These are phyloP conservation scores for Trematosphaeria pertusa DNA, from an alignment of 2,329 filamentous ascomycete species.

Conservation along the genomic window DNA sequence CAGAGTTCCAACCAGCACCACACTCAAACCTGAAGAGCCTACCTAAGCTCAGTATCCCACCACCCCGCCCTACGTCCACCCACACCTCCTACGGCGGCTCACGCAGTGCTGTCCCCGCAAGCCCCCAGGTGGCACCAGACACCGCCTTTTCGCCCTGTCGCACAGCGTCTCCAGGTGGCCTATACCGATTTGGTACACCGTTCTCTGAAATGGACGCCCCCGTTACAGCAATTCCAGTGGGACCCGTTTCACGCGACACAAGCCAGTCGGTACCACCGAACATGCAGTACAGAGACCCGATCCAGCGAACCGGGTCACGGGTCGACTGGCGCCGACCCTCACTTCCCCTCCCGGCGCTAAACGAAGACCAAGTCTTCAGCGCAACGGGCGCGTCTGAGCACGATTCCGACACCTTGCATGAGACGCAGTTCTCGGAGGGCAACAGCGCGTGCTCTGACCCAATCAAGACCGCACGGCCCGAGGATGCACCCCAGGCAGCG, in stretches of 20 bases:
- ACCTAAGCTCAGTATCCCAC: slow-evolving; percentile 65
- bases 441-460: slow-evolving; percentile 44
- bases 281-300: slow-evolving; percentile 75
- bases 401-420: slow-evolving; percentile 43
- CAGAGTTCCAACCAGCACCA: slow-evolving; percentile 51
- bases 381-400: slow-evolving; percentile 36
- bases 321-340: slow-evolving; percentile 67
- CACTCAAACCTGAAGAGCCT: slow-evolving; percentile 61
- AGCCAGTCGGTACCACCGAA: slow-evolving; percentile 94
- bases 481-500: slow-evolving; percentile 44
- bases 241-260: slow-evolving; percentile 76
- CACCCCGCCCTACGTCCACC: slow-evolving; percentile 45
- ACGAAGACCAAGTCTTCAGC: slow-evolving; percentile 65
- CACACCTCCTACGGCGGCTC: slow-evolving; percentile 34
- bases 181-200: slow-evolving; percentile 83
- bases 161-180: slow-evolving; percentile 62
- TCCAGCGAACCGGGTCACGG: slow-evolving; percentile 54
- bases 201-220: slow-evolving; percentile 92
- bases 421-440: slow-evolving; percentile 42
- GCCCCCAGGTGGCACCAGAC: slow-evolving; percentile 40
- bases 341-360: slow-evolving; percentile 72
- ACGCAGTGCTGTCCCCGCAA: slow-evolving; percentile 31
- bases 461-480: slow-evolving; percentile 37
- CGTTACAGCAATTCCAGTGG: slow-evolving; percentile 73
- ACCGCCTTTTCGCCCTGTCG: slow-evolving; percentile 55